A percentile compares a stretch with the other conserved stretches of the same genome.
Evolutionary conservation across 1,284 basidiomycete species (phyloP).

Genomic region (Pyrrhoderma noxium): DNA sequence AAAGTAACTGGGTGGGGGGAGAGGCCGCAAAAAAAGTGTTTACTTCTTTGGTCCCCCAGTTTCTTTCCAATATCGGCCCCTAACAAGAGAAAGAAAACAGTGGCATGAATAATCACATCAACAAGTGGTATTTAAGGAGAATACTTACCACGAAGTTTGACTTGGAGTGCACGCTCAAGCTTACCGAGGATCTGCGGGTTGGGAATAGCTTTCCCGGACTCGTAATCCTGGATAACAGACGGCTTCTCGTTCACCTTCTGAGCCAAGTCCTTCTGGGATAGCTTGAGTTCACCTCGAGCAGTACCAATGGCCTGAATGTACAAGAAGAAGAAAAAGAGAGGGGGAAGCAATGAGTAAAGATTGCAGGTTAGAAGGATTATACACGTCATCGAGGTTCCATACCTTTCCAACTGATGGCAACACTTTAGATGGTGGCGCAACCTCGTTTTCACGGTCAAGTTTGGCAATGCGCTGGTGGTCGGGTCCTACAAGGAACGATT

Average conservation of each 20-base stretch:
- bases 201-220: slow-evolving; percentile 84
- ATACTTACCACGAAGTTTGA: slow-evolving; percentile 83
- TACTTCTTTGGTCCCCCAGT: slow-evolving; percentile 44
- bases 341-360: too few relatives aligned
- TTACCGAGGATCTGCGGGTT: slow-evolving; percentile 87
- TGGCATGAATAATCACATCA: not conserved
- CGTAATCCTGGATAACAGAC: slow-evolving; percentile 85
- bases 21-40: slow-evolving; percentile 4
- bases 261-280: slow-evolving; percentile 93
- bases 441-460: slow-evolving; percentile 93
- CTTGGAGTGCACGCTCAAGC: slow-evolving; percentile 83
- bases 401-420: slow-evolving; percentile 76
- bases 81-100: slow-evolving; percentile 23
- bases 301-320: slow-evolving; percentile 68
- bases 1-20: slow-evolving; percentile 2
- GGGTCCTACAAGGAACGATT: slow-evolving; percentile 45
- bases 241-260: slow-evolving; percentile 90
- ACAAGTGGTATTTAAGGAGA: slow-evolving; percentile 10
- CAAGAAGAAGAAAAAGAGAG: slow-evolving; percentile 1
- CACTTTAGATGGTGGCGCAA: slow-evolving; percentile 89
- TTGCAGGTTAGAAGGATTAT: too few relatives aligned
- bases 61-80: slow-evolving; percentile 78
- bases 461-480: slow-evolving; percentile 94
- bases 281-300: slow-evolving; percentile 68
- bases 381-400: slow-evolving; percentile 22